Evolutionary conservation across 2,329 filamentous ascomycete species (phyloP), one percentile per base, ranked within the genome.

Genomic region (Emergomyces africanus): DNA sequence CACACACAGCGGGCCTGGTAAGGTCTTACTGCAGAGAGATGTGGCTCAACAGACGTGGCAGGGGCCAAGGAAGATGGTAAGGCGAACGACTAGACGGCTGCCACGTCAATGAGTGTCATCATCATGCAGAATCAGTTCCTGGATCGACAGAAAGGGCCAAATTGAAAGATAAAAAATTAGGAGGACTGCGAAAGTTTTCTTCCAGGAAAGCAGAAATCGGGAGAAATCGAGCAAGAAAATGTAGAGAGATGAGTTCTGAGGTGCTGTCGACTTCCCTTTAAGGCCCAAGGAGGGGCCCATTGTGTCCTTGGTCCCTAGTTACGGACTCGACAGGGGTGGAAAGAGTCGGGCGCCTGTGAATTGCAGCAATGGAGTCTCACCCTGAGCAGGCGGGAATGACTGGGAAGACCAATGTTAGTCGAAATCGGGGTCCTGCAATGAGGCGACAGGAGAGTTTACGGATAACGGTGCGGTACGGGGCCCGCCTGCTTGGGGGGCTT

Each of bases 51-150:
- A 18, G 28, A 57, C 14, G 53, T 55, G 53, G 53, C 39, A 55
- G 53, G 53, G 53, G 9, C 53, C 53, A 42, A 30, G 23, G 23
- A 20, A 55, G 10, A 0, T n/a, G 35, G 37, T 30, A 55, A 55
- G 53, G 53, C 53, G 25, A 55, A 44, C 50, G 23, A 55, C 57
- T 53, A 12, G 30, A 50, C 23, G 63, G 65, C 59, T 63, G 66
- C 64, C 71, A 72, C 70, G 70, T 72, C 71, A 72, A 55, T 46
- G 39, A n/a, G 28, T 44, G 39, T 23, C 54, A 44, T 55, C 54
- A 55, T 55, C 33, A 55, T 55, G 54, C 54, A 55, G 39, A 44
- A 15, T 9, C 20, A 20, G 37, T 30, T 44, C 39, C 25, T 41
- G 15, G 50, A 44, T 30, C 33, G 30, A 37, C 35, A 8, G 15